Evolutionary conservation across 2,329 filamentous ascomycete species (phyloP), one percentile per base, ranked within the genome.

Genomic region (Xylariaceae sp.): DNA sequence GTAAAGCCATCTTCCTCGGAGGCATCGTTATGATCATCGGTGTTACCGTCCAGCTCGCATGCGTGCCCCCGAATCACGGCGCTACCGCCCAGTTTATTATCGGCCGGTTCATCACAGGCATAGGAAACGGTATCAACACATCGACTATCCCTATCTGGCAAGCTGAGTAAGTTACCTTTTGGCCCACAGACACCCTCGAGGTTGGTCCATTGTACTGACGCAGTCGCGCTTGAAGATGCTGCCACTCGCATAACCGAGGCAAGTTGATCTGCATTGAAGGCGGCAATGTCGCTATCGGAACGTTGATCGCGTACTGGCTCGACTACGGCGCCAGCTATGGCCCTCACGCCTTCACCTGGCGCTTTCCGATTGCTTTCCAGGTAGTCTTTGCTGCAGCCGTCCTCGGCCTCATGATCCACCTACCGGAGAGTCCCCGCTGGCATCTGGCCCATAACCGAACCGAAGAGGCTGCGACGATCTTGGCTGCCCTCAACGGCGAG

Each of bases 251-350:
- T 50, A 78, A 78, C 56, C 70, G 76, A 47, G 77, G 77, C 47
- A 67, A 78, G 23, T 59, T 80, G 38, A 79, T 80, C 50, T 78
- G 75, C 56, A 76, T 79, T 33, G 74, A 66, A 39, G 64, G 64
- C 17, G 64, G 63, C 4, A 61, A 63, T 39, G 64, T 67, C 21
- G 64, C 64, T 18, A 64, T 66, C 28, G 64, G 64, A 31, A 66
- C 63, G 9, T 53, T 67, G 50, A 64, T 68, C 26, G 63, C 63
- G 4, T 65, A 66, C 47, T 67, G 64, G 64, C 59, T 66, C 31
- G 64, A 67, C 42, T 67, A 64, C 19, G 65, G 64, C 14, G 57
- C 56, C 37, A 57, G 56, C 3, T 59, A 59, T 34, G 54, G 60
- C 5, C 56, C 57, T 19, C 44, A 55, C 37, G 43, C 51, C 11